Conservation (phyloP, 805 yeast species). For the Candida tammaniensis region DNA sequence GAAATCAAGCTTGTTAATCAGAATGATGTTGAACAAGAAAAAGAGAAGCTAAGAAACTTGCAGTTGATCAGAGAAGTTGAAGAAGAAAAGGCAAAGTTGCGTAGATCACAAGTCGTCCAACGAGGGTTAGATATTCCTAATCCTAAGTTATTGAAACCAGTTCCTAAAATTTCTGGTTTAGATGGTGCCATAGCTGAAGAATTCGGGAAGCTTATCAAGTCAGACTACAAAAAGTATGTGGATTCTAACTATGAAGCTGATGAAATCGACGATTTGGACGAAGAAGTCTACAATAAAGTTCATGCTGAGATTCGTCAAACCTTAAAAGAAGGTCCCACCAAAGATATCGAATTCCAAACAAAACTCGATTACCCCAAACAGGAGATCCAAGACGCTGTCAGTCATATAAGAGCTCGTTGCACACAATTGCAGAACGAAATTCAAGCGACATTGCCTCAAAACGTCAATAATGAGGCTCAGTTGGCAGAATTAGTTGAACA, state of each 20-base stretch:
- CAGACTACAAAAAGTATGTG: constrained; percentile 37
- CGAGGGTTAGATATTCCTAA: constrained; percentile 43
- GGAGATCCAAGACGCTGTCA: neutral
- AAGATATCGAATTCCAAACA: neutral
- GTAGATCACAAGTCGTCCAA: constrained; percentile 49
- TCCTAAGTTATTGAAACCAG: constrained; percentile 13
- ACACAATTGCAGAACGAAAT: constrained; percentile 3
- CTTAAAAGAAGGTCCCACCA: neutral
- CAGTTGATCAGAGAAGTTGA: constrained; percentile 23
- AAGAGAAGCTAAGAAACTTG: constrained; percentile 21
- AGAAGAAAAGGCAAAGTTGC: constrained; percentile 26
- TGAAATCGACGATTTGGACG: constrained; percentile 30
- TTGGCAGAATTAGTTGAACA: neutral
- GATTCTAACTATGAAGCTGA: constrained; percentile 17
- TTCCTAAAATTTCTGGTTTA: constrained; percentile 2
- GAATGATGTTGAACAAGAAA: constrained; percentile 8
- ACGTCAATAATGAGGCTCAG: neutral
- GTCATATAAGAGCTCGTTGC: neutral
- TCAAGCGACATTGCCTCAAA: constrained; percentile 1
- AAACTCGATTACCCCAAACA: constrained; percentile 4
- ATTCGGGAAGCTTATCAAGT: constrained; percentile 31
- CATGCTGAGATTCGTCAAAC: constrained; percentile 1
- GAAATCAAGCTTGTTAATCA: constrained; percentile 16
- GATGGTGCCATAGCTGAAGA: constrained; percentile 28
- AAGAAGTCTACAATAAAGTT: constrained; percentile 15